Evolutionary conservation across 306 rosid genomes (phyloP).

Genomic region (Carpinus fangiana): DNA sequence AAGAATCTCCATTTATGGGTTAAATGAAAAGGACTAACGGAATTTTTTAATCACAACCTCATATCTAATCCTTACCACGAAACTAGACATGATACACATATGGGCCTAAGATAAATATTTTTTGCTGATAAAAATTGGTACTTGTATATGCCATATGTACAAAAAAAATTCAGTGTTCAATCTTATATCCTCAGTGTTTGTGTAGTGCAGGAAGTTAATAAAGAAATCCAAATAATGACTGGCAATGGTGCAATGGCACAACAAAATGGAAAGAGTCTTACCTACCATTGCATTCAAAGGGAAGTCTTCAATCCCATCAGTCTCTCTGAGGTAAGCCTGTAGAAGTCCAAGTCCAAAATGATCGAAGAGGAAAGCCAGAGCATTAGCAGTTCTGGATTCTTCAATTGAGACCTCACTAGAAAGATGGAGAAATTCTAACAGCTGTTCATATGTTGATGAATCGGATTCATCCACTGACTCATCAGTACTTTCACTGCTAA

Average conservation of each 20-base stretch:
- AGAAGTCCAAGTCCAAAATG: slow-evolving; percentile 81
- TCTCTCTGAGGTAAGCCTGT: slow-evolving; percentile 78
- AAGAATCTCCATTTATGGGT: not conserved
- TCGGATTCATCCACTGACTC: slow-evolving; percentile 76
- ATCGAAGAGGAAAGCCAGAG: slow-evolving; percentile 79
- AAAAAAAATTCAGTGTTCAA: not conserved
- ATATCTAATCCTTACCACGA: not conserved
- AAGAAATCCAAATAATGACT: slow-evolving; percentile 3
- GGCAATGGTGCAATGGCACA: not conserved
- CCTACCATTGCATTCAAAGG: slow-evolving; percentile 97
- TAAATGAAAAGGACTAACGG: not conserved
- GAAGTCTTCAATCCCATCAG: slow-evolving; percentile 55
- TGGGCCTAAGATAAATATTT: not conserved
- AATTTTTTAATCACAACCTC: not conserved
- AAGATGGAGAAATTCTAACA: slow-evolving; percentile 69
- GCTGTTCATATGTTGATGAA: slow-evolving; percentile 76
- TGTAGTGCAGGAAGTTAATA: slow-evolving; percentile 5
- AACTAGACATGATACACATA: not conserved
- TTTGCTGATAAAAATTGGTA: not conserved
- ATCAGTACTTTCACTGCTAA: slow-evolving; percentile 66
- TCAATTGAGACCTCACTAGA: slow-evolving; percentile 67
- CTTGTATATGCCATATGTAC: not conserved
- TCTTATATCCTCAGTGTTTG: not conserved
- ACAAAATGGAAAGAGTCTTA: slow-evolving; percentile 53
- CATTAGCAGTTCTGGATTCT: slow-evolving; percentile 68